A percentile compares a stretch with the other conserved stretches of the same genome.
phyloP scores from a whole-genome alignment of 768 basidiomycete genomes.

The Paxillus involutus region DNA sequence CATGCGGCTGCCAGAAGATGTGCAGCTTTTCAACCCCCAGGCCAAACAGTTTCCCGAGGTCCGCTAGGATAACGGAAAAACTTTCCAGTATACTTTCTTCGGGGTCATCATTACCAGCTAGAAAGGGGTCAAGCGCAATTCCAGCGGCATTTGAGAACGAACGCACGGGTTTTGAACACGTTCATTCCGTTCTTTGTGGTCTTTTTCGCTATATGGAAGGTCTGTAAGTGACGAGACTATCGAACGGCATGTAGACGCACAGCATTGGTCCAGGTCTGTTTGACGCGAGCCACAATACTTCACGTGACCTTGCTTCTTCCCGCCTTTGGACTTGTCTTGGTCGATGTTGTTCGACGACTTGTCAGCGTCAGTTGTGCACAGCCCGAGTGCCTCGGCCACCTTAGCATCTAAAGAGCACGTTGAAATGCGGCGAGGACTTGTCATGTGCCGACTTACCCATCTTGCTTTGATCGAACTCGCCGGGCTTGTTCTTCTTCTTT shows the following conservation, averaged over 20 bases:
- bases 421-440: not conserved
- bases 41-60: slow-evolving; percentile 7
- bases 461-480: not conserved
- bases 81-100: slow-evolving; percentile 1
- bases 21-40: slow-evolving; percentile 5
- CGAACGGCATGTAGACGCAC: slow-evolving; percentile 1
- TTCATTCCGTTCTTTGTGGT: not conserved
- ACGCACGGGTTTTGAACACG: slow-evolving; percentile 4
- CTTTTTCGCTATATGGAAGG: not conserved
- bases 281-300: slow-evolving; percentile 9
- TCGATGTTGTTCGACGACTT: not conserved
- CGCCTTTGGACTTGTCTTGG: slow-evolving; percentile 4
- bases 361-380: slow-evolving; percentile 5
- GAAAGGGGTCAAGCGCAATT: not conserved
- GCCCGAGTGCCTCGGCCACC: slow-evolving; percentile 1
- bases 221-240: not conserved
- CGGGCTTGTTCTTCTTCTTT: not conserved
- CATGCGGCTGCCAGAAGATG: slow-evolving; percentile 8
- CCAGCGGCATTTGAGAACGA: not conserved
- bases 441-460: slow-evolving; percentile 4
- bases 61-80: slow-evolving; percentile 4
- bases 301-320: slow-evolving; percentile 11
- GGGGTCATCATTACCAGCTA: slow-evolving; percentile 1
- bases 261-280: slow-evolving; percentile 5
- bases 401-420: not conserved